Evolutionary conservation across 2,329 filamentous ascomycete genomes (phyloP), one percentile per base, ranked within the genome.

Genomic region (Escovopsis sp.): DNA sequence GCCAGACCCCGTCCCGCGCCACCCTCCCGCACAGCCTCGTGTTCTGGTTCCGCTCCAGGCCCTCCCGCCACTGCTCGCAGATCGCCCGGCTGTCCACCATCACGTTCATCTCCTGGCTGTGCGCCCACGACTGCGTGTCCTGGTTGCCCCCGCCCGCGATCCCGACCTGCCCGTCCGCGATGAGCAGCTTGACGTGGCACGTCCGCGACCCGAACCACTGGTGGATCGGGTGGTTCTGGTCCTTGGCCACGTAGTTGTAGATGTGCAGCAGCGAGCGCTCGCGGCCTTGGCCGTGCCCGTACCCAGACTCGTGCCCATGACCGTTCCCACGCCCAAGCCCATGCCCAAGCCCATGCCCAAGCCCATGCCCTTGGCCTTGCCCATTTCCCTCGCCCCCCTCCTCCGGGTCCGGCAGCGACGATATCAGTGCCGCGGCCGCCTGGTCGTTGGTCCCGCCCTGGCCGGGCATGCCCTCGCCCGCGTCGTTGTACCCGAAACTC

Each of bases 101-200:
- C 17, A 87, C 54, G 44, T 88, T 87, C 36, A 81, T 68, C 52
- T 88, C 82, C 52, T 86, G 79, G 36, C 69, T 76, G 48, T 88
- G 81, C 44, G 68, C 86, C 75, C 79, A 87, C 15, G 68, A 75
- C 54, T 88, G 82, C 2, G 81, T 86, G 45, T 88, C 82, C 51
- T 86, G 77, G 48, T 87, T 88, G 0, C 80, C 81, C 43, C 72
- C 82, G 4, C 81, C 82, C 52, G 80, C 70, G 26, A 87, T 75
- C 2, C 70, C 80, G 26, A 88, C 66, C 16, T 59, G 58, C 30
- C 68, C 70, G 50, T 88, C 82, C 1, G 72, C 74, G 29, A 87
- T 78, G 61, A 87, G 69, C 3, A 88, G 61, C 51, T 88, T 88
- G 50, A 86, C 68, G 52, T 87, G 82, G 48, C 81, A 86, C 37